Evolutionary conservation across 106 monocot species (phyloP), one percentile per base, ranked within the genome.

Genomic region (Dendrobium catenatum): DNA sequence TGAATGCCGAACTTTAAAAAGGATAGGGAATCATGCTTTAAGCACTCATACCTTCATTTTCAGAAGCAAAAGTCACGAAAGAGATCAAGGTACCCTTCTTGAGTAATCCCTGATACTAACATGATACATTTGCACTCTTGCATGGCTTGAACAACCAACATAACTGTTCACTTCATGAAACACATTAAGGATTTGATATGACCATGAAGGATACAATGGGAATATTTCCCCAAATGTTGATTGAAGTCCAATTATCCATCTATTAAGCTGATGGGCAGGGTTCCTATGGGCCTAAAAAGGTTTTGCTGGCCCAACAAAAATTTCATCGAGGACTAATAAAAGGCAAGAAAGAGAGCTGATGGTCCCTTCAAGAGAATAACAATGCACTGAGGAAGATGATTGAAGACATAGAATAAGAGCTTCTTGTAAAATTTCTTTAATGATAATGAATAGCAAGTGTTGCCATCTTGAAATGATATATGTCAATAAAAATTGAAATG

Each of bases 11-110:
- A 24, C 76, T 76, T 47, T 48, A 76, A 37, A 74, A 24, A 18
- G 19, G 19, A 43, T 40, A 42, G 10, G 75, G 17, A 75, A 29
- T 42, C 75, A 16, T 75, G 42, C 75, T 75, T 20, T 24, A 42
- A 76, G n/a, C 44, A 24, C 48, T 76, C 24, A 76, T 43, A 43
- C 43, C 44, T 46, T 76, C 9, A 76, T 76, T 44, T 76, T 76
- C 76, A 76, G 76, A 47, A 76, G 47, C 26, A 48, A 48, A 76
- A 76, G 76, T 47, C 46, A 24, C 72, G 76, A 76, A 76, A 76
- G n/a, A 76, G 18, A 47, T 76, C 46, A n/a, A 76, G 76, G 47
- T 76, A 51, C 51, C 51, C 51, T 51, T 51, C 41, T 42, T 74
- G 33, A 33, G 41, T 16, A 74, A 40, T 74, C 41, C 18, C 18